Evolutionary conservation across 306 rosid genomes (phyloP).

Genomic region (Pterocarpus santalinus): DNA sequence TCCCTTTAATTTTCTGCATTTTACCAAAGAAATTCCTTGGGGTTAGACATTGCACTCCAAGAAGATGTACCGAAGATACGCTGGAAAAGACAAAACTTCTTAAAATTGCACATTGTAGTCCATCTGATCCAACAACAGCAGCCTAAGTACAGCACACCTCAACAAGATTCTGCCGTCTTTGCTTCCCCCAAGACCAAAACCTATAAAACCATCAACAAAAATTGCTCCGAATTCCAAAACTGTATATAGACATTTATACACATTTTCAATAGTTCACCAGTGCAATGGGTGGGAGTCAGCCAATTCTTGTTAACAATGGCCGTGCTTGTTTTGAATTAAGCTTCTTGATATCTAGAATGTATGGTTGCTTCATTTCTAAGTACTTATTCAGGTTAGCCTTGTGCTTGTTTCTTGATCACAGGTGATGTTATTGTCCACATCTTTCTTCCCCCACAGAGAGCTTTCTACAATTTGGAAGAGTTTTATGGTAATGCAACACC

Average conservation of each 20-base stretch:
- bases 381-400: constrained; percentile 10
- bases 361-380: not conserved
- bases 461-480: constrained; percentile 94
- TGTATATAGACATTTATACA: not conserved
- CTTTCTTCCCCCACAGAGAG: constrained; percentile 90
- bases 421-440: constrained; percentile 94
- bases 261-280: not conserved
- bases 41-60: constrained; percentile 16
- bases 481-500: constrained; percentile 85
- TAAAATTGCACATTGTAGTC: constrained; percentile 2
- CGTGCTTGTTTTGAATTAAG: constrained; percentile 4
- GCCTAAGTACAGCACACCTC: not conserved
- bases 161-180: constrained; percentile 10
- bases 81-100: constrained; percentile 11
- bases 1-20: constrained; percentile 13
- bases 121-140: constrained; percentile 32
- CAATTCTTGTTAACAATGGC: not conserved
- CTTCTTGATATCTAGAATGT: not conserved
- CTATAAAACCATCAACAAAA: not conserved
- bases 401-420: constrained; percentile 51
- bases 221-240: not conserved
- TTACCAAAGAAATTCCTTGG: constrained; percentile 8
- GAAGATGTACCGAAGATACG: constrained; percentile 33
- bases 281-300: not conserved
- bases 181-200: not conserved